Percentiles rank a stretch among this genome's conserved stretches.
phyloP scores from a whole-genome alignment of 257 asterid species.

The Striga asiatica region DNA sequence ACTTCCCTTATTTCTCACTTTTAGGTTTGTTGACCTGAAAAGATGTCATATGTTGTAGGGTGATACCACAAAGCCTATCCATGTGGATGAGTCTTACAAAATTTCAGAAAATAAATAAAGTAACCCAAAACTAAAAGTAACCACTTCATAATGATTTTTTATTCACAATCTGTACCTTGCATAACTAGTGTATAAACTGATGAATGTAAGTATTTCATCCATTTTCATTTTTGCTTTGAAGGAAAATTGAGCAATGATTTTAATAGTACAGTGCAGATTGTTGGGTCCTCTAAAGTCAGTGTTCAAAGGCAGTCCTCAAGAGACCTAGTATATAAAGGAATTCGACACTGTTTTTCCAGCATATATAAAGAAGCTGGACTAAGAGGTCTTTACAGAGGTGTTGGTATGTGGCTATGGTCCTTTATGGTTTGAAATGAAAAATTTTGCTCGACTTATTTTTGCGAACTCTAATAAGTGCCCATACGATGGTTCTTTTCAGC shows the following conservation, averaged over 20 bases:
- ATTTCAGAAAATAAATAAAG: no score
- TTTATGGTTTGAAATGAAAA: background rate
- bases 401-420: slow-evolving; percentile 41
- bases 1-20: background rate
- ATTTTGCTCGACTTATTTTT: slow-evolving; percentile 8
- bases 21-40: background rate
- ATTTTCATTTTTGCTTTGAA: no score
- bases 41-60: background rate
- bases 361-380: slow-evolving; percentile 68
- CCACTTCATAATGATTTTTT: no score
- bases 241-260: slow-evolving; percentile 19
- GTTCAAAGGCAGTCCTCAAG: slow-evolving; percentile 25
- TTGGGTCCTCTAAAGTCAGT: slow-evolving; percentile 37
- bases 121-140: background rate
- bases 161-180: no score
- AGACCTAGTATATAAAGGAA: slow-evolving; percentile 62
- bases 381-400: slow-evolving; percentile 85
- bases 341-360: slow-evolving; percentile 74
- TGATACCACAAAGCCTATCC: no score
- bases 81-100: no score
- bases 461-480: slow-evolving; percentile 2
- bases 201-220: slow-evolving; percentile 6
- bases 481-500: slow-evolving; percentile 32
- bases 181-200: background rate
- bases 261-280: slow-evolving; percentile 40